phyloP scores from a whole-genome alignment of 2,329 filamentous ascomycete genomes.

The Aureobasidium lini region DNA sequence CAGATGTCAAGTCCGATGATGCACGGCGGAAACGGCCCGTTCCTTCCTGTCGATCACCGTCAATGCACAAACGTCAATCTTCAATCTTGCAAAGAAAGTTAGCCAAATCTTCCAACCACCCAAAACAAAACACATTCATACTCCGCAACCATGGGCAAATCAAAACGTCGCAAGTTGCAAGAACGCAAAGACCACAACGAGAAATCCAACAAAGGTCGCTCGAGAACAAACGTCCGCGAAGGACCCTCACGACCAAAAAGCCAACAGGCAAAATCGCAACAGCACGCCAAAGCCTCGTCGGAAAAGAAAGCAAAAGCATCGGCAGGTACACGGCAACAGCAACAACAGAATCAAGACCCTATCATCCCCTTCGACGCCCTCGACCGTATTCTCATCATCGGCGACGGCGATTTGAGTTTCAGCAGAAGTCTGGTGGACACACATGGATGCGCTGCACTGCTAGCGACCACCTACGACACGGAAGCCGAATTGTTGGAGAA shows the following conservation, averaged over 20 bases:
- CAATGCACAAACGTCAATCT: background rate
- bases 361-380: conserved; percentile 59
- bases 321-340: background rate
- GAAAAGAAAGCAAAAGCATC: background rate
- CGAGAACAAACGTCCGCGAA: background rate
- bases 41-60: background rate
- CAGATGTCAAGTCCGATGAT: background rate
- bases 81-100: background rate
- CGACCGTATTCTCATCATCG: conserved; percentile 66
- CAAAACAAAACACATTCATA: background rate
- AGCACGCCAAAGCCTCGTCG: background rate
- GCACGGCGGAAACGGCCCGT: background rate
- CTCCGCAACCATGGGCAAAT: conserved; percentile 3
- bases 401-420: conserved; percentile 76
- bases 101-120: background rate
- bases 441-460: conserved; percentile 59
- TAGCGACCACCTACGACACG: conserved; percentile 62
- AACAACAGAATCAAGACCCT: conserved; percentile 27
- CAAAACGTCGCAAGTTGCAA: conserved; percentile 1
- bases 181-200: conserved; percentile 1
- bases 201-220: background rate
- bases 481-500: conserved; percentile 56
- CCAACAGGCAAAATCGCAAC: background rate
- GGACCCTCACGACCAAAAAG: background rate
- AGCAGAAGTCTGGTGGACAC: conserved; percentile 57